Evolutionary conservation across 768 basidiomycete species (phyloP), one percentile per base, ranked within the genome.

Genomic region (Kwoniella heveanensis): DNA sequence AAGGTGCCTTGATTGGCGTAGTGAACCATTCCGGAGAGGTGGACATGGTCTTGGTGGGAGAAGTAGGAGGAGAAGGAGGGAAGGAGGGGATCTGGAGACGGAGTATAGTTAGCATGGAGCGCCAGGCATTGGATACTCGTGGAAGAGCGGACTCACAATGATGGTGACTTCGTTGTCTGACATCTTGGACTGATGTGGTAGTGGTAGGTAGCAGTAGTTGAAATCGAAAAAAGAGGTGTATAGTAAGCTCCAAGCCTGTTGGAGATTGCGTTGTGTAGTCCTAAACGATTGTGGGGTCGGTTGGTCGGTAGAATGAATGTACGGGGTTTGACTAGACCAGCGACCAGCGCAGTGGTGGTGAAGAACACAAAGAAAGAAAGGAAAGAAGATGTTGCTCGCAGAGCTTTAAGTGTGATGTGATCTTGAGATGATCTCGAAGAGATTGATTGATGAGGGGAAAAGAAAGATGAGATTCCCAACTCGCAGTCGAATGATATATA

Each of bases 21-120:
- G 60, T 51, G 54, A 62, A 64, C 62, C 59, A 65, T 56, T 56
- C 54, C 48, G 64, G 64, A 46, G 59, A 65, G 25, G 58, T 47
- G 21, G 60, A 61, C 39, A 57, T 46, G 54, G 59, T 57, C 24
- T 52, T 27, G 7, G 54, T 58, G 19, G 60, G 60, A 36, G 65
- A 39, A 6, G 59, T 54, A 53, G 65, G 65, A 48, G 65, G 65
- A 19, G 65, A 66, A 19, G 47, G 47, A 47, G 65, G 65, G 54
- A 66, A 62, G 22, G 65, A 57, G 48, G 65, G 65, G 59, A 66
- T 66, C 55, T 64, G 22, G 30, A 19, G 19, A 25, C 1, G 19
- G 8, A 15, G 32, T 13, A 17, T 1, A 51, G 53, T 65, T 30
- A 59, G 53, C 12, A n/a, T n/a, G n/a, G n/a, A n/a, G n/a, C n/a